Evolutionary conservation across 164 flowering plant genomes (phyloP).

Genomic region (Berberis thunbergii): DNA sequence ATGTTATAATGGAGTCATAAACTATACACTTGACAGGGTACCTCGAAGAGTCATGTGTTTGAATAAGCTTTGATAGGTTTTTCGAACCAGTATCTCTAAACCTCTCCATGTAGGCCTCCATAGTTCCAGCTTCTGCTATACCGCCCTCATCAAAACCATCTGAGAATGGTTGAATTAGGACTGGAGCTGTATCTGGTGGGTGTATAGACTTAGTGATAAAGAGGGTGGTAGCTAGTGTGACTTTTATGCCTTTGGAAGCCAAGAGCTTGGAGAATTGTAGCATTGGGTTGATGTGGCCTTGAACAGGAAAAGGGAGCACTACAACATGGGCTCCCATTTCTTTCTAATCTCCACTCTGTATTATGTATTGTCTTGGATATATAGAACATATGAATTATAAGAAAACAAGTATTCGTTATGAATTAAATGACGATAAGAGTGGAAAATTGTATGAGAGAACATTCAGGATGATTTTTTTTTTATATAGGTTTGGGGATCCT

Average conservation of each 20-base stretch:
- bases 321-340: conserved; percentile 3
- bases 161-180: conserved; percentile 7
- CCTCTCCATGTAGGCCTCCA: background rate
- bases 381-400: too few species aligned
- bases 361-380: too few species aligned
- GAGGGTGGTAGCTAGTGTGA: conserved; percentile 1
- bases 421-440: too few species aligned
- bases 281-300: conserved; percentile 14
- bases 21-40: conserved; percentile 3
- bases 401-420: too few species aligned
- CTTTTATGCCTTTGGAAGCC: conserved; percentile 10
- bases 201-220: background rate
- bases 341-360: too few species aligned
- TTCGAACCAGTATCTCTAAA: conserved; percentile 3
- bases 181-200: background rate
- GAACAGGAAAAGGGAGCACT: conserved; percentile 8
- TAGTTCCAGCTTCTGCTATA: background rate
- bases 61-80: background rate
- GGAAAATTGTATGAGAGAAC: too few species aligned
- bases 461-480: too few species aligned
- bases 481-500: too few species aligned
- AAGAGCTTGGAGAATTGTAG: conserved; percentile 10
- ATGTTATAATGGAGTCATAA: conserved; percentile 1
- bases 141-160: conserved; percentile 17
- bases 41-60: background rate